Conservation (phyloP, 495 filamentous ascomycete species). For the Penicillium bovifimosum region DNA sequence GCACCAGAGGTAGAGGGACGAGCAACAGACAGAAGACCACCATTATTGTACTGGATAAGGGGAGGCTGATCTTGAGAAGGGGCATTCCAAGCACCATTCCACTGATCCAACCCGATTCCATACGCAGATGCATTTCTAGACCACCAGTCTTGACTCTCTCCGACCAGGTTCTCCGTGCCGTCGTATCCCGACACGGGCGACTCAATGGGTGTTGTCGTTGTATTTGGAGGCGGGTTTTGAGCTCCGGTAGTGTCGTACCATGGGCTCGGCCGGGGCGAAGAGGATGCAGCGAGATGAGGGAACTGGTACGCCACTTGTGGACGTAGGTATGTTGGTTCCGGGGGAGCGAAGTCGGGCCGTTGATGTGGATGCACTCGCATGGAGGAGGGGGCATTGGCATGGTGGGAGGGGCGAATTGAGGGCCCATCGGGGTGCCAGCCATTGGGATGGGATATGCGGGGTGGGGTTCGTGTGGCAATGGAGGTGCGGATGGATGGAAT, state of each 20-base stretch:
- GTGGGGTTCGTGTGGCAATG: conserved; percentile 4
- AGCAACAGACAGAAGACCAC: conserved; percentile 11
- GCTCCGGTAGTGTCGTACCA: conserved; percentile 27
- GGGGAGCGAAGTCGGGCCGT: conserved; percentile 19
- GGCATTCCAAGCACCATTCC: conserved; percentile 28
- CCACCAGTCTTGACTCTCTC: conserved; percentile 58
- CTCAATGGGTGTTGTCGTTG: conserved; percentile 19
- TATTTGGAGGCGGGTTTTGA: conserved; percentile 16
- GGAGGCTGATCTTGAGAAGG: background rate
- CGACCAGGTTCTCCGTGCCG: conserved; percentile 44
- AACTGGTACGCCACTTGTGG: conserved; percentile 23
- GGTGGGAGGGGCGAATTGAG: conserved; percentile 17
- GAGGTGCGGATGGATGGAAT: conserved; percentile 15
- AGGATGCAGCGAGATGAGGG: conserved; percentile 11
- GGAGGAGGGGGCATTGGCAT: conserved; percentile 18
- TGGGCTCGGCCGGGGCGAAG: conserved; percentile 6
- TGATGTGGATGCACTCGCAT: conserved; percentile 21
- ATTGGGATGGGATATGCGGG: conserved; percentile 8
- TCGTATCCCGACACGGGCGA: conserved; percentile 40
- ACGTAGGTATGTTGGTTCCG: conserved; percentile 36
- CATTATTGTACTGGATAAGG: conserved; percentile 6
- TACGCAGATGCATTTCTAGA: conserved; percentile 43
- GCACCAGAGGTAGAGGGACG: conserved; percentile 3
- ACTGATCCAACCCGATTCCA: conserved; percentile 44
- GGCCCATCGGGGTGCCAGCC: conserved; percentile 4